phyloP scores from a whole-genome alignment of 345 rosid species.

The Zanthoxylum bungeanum region DNA sequence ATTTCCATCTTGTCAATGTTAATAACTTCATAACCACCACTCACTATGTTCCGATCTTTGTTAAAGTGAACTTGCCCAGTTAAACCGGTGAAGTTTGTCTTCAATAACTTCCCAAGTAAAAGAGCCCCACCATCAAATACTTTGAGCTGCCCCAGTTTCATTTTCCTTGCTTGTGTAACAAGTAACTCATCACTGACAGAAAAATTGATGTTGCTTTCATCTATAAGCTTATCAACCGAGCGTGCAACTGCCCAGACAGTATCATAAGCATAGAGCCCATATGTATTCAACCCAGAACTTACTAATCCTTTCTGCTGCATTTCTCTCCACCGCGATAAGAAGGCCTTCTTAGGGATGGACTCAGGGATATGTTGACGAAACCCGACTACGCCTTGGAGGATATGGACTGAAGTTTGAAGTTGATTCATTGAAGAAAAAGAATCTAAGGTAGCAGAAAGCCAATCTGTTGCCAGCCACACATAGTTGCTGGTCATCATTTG shows the following conservation, averaged over 20 bases:
- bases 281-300: slow-evolving; percentile 48
- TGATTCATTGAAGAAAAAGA: slow-evolving; percentile 40
- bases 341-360: slow-evolving; percentile 43
- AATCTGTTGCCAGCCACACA: slow-evolving; percentile 89
- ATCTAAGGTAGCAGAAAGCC: slow-evolving; percentile 80
- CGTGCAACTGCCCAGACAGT: slow-evolving; percentile 77
- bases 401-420: slow-evolving; percentile 22
- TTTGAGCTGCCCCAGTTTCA: slow-evolving; percentile 50
- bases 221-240: slow-evolving; percentile 49
- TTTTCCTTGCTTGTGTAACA: slow-evolving; percentile 21
- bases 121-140: slow-evolving; percentile 54
- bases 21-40: slow-evolving; percentile 68
- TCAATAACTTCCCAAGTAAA: slow-evolving; percentile 46
- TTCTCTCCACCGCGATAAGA: slow-evolving; percentile 43
- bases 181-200: slow-evolving; percentile 37
- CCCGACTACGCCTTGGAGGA: slow-evolving; percentile 61
- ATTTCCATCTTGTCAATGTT: slow-evolving; percentile 44
- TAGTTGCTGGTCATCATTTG: slow-evolving; percentile 65
- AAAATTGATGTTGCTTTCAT: slow-evolving; percentile 51
- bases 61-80: slow-evolving; percentile 59
- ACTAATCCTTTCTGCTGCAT: slow-evolving; percentile 44
- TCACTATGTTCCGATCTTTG: slow-evolving; percentile 42
- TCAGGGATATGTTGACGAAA: slow-evolving; percentile 70
- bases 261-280: slow-evolving; percentile 79
- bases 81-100: slow-evolving; percentile 72